These are phyloP conservation scores for Sugiyamaella sp. DNA, from an alignment of 1,139 yeast species.

Conservation along the genomic window DNA sequence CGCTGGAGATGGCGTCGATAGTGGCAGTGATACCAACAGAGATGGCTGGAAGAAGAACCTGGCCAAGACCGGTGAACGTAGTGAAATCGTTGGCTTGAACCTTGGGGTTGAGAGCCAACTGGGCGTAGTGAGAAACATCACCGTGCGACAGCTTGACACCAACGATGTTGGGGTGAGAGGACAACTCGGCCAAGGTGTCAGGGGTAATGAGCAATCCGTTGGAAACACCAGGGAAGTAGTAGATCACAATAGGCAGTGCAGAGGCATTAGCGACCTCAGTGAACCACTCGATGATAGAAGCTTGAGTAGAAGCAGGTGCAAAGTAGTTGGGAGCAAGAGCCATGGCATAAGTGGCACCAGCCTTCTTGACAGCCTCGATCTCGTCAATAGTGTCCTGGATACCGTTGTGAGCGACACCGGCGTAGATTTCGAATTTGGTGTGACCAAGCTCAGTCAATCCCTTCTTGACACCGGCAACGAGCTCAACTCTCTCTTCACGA, in stretches of 20 bases:
- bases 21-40: conserved; percentile 51
- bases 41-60: conserved; percentile 50
- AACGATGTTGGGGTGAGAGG: conserved; percentile 50
- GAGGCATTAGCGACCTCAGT: conserved; percentile 50
- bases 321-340: conserved; percentile 54
- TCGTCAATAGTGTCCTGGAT: conserved; percentile 49
- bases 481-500: conserved; percentile 47
- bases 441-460: conserved; percentile 45
- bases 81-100: conserved; percentile 45
- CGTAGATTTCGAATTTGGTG: conserved; percentile 45
- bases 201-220: conserved; percentile 47
- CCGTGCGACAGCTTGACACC: conserved; percentile 55
- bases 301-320: conserved; percentile 49
- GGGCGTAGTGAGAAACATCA: conserved; percentile 40
- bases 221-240: conserved; percentile 56
- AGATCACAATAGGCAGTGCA: conserved; percentile 51
- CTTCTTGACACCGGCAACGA: conserved; percentile 42
- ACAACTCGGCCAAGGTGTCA: conserved; percentile 43
- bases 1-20: conserved; percentile 54
- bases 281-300: conserved; percentile 51
- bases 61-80: conserved; percentile 55
- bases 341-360: conserved; percentile 52
- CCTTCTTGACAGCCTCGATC: conserved; percentile 42
- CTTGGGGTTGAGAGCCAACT: conserved; percentile 47
- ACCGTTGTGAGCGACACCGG: conserved; percentile 51